These are phyloP conservation scores for Pseudoscleropodium purum DNA, from an alignment of 225 moss, liverwort and hornwort species.

Conservation along the genomic window DNA sequence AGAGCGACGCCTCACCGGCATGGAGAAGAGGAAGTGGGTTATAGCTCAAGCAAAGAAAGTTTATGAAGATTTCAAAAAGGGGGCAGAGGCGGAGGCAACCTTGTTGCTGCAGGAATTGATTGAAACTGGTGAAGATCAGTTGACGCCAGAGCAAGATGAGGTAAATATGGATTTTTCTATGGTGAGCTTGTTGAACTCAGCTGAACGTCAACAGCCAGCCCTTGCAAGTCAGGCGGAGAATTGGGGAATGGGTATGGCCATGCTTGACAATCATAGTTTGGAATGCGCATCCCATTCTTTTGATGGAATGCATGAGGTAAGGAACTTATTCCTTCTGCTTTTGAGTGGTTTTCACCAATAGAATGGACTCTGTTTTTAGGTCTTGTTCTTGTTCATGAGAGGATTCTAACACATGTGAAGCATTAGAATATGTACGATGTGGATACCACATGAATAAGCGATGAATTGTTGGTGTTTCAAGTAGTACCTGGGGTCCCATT, in stretches of 20 bases:
- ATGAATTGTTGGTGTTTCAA: neutral
- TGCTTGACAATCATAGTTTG: neutral
- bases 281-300: neutral
- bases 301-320: neutral
- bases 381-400: neutral
- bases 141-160: accelerated
- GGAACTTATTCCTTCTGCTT: neutral
- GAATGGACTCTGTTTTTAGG: neutral
- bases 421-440: too few relatives aligned
- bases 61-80: neutral
- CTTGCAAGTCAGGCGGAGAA: neutral
- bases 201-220: neutral
- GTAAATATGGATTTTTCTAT: neutral
- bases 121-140: accelerated
- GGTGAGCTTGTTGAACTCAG: neutral
- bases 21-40: neutral
- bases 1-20: neutral
- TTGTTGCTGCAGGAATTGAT: neutral
- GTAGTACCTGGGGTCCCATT: neutral
- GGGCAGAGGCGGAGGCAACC: too few relatives aligned
- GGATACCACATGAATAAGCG: too few relatives aligned
- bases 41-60: neutral
- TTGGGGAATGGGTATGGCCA: neutral
- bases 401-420: neutral
- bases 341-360: neutral